A percentile compares a stretch with the other conserved stretches of the same genome.
phyloP scores from a whole-genome alignment of 768 basidiomycete genomes.

The Hortiboletus flavorubellus region DNA sequence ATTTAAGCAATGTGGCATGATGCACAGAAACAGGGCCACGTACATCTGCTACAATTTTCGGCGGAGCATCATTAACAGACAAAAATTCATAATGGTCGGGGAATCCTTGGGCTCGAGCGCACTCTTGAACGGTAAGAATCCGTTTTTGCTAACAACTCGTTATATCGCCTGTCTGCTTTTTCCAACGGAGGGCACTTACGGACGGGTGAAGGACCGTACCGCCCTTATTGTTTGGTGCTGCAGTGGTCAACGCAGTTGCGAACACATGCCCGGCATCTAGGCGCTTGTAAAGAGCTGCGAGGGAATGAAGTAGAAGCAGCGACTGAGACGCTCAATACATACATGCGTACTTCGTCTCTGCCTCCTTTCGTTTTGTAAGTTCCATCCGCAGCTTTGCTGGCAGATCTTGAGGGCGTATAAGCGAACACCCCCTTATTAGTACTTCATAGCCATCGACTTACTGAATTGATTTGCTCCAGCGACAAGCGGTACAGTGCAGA shows the following conservation, averaged over 20 bases:
- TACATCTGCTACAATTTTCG: constrained; percentile 49
- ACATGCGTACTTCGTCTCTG: constrained; percentile 28
- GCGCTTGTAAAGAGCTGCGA: constrained; percentile 53
- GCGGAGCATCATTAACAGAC: constrained; percentile 39
- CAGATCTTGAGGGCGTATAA: constrained; percentile 35
- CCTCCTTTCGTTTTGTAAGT: constrained; percentile 29
- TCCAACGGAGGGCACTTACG: constrained; percentile 26
- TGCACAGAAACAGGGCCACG: constrained; percentile 20
- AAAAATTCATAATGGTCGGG: constrained; percentile 66
- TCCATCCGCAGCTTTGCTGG: constrained; percentile 39
- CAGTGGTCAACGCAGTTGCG: constrained; percentile 59
- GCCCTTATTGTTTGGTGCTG: constrained; percentile 50
- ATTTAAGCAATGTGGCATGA: not conserved
- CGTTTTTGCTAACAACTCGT: constrained; percentile 57
- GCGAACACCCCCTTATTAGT: not conserved
- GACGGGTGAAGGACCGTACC: constrained; percentile 44
- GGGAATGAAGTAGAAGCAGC: constrained; percentile 3
- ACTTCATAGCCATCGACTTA: constrained; percentile 24
- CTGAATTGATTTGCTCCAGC: constrained; percentile 51
- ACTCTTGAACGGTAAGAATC: constrained; percentile 62
- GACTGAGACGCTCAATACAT: constrained; percentile 6
- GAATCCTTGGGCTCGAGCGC: constrained; percentile 75
- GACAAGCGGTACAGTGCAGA: constrained; percentile 51
- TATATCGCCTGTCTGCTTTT: not conserved
- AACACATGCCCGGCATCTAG: constrained; percentile 53